These are phyloP conservation scores for Pseudopithomyces maydicus DNA, from an alignment of 2,329 filamentous ascomycete genomes.

Conservation along the genomic window DNA sequence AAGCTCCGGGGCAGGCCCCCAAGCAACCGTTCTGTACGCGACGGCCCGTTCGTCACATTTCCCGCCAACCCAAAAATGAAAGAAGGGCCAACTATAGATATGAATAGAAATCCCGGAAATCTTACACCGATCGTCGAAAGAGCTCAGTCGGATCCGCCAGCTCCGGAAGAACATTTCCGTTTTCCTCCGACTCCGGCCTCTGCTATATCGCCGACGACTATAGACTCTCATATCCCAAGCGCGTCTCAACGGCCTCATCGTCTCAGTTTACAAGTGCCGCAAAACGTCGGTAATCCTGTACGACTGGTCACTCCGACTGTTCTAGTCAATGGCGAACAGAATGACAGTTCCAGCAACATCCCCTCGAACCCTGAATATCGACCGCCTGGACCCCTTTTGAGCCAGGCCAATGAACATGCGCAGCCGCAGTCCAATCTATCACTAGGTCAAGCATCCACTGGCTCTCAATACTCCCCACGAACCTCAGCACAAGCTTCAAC, in stretches of 20 bases:
- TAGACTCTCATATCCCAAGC: conserved; percentile 27
- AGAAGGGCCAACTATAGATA: conserved; percentile 53
- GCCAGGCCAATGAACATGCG: conserved; percentile 15
- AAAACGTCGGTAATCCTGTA: conserved; percentile 64
- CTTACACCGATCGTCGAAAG: conserved; percentile 52
- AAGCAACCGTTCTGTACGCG: conserved; percentile 68
- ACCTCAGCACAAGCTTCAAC: conserved; percentile 15
- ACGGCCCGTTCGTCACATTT: conserved; percentile 72
- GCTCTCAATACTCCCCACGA: conserved; percentile 37
- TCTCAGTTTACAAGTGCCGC: conserved; percentile 67
- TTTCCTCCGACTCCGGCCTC: conserved; percentile 48
- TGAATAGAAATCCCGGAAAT: conserved; percentile 47
- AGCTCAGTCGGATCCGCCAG: conserved; percentile 47
- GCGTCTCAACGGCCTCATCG: conserved; percentile 52
- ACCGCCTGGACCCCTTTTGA: conserved; percentile 25
- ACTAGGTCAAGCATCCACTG: conserved; percentile 28
- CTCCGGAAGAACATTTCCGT: conserved; percentile 41
- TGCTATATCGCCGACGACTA: conserved; percentile 37
- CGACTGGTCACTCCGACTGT: conserved; percentile 65
- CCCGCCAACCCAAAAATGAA: conserved; percentile 63
- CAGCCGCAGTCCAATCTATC: conserved; percentile 32
- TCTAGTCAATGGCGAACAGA: conserved; percentile 57
- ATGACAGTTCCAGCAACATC: conserved; percentile 29
- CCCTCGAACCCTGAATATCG: conserved; percentile 23
- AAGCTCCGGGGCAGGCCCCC: conserved; percentile 82